Conservation (phyloP, 1,284 basidiomycete species). For the Rhodotorula sp. region DNA sequence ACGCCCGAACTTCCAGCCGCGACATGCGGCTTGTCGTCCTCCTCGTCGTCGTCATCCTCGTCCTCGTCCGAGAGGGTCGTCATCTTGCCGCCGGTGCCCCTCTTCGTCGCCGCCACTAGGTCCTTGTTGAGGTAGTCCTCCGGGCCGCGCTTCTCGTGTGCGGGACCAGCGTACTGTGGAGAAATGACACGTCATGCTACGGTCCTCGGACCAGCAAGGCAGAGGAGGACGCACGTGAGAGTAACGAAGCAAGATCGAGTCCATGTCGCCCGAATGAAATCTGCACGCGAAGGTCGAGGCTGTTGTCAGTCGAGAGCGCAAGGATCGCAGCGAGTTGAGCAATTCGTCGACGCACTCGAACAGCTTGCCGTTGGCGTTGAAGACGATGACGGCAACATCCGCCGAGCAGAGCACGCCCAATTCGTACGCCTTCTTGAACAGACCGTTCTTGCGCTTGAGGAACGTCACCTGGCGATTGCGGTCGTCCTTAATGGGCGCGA, state of each 20-base stretch:
- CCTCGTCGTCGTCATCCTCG: slow-evolving; percentile 52
- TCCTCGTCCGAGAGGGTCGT: slow-evolving; percentile 24
- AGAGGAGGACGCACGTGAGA: slow-evolving; percentile 53
- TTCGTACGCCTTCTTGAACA: slow-evolving; percentile 89
- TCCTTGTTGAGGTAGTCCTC: slow-evolving; percentile 34
- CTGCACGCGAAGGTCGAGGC: slow-evolving; percentile 8
- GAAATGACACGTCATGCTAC: too few relatives aligned
- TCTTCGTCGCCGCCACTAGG: slow-evolving; percentile 12
- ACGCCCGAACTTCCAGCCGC: slow-evolving; percentile 20
- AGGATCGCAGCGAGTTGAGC: neutral
- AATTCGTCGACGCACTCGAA: slow-evolving; percentile 53
- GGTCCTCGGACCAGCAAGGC: too few relatives aligned
- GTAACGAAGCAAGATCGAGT: slow-evolving; percentile 58
- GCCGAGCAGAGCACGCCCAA: slow-evolving; percentile 74
- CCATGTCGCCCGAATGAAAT: slow-evolving; percentile 60
- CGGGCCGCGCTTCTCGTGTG: slow-evolving; percentile 39
- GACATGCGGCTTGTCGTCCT: slow-evolving; percentile 50
- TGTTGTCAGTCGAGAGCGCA: neutral
- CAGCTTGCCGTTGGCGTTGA: slow-evolving; percentile 62
- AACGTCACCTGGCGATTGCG: slow-evolving; percentile 88
- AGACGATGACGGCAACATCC: slow-evolving; percentile 69
- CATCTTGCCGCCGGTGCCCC: slow-evolving; percentile 28
- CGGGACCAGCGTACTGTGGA: slow-evolving; percentile 56
- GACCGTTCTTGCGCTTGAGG: slow-evolving; percentile 84
- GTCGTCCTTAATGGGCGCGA: slow-evolving; percentile 83